Evolutionary conservation across 176 grass and related monocot species (phyloP), one percentile per base, ranked within the genome.

Genomic region (Poa annua): DNA sequence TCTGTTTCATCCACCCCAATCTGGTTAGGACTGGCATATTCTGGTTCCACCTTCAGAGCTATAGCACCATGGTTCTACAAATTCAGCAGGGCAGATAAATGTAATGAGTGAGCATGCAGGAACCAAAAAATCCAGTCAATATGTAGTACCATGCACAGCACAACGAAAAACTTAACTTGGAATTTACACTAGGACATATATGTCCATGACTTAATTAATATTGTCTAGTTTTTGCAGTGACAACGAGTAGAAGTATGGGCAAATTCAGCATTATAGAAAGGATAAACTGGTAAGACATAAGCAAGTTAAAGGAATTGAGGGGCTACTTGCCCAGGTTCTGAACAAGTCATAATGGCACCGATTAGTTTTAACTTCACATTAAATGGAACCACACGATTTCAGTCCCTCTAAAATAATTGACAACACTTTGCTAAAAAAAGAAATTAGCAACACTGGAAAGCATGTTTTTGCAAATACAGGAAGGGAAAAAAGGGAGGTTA

Each of bases 41-140:
- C 74, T 51, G 29, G 82, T 86, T 90, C 92, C 49, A 64, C 66
- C 59, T 95, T 88, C 0, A 77, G 71, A 59, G 51, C 62, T 55
- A 84, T 3, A 64, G 33, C 76, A 74, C 8, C 74, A 68, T 59
- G 1, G 85, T 86, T 88, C 85, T 81, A 71, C 19, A 88, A 68
- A 69, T 88, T 81, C 73, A 75, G 42, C 29, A 83, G 62, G 21
- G 19, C 35, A 51, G 68, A 82, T 12, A 78, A 42, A 76, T 45
- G n/a, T 35, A 49, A 55, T 48, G 66, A 45, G 48, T 81, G 11
- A 73, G 53, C 38, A 79, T 25, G 75, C 51, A 83, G 3, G 15
- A 35, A 66, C 14, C n/a, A 48, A 45, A 51, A 71, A 52, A 9
- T 34, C 25, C 35, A 65, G 72, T 54, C 8, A 74, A 82, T 29